Conservation (phyloP, 441 rosid species). For the Populus tomentosa region DNA sequence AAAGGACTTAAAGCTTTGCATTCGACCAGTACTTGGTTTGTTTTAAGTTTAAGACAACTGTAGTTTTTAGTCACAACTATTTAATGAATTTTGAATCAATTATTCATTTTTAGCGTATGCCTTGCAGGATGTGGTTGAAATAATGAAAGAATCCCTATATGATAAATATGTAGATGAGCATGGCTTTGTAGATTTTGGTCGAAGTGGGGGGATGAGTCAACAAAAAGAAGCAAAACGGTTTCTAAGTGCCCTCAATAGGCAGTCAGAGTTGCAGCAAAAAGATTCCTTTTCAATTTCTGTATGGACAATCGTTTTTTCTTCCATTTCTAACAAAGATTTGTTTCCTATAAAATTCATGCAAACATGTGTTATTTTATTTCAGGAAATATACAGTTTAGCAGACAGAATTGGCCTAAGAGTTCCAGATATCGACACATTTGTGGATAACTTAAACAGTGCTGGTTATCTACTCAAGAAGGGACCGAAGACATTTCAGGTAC, state of each 20-base stretch:
- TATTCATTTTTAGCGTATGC: background rate
- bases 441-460: conserved; percentile 83
- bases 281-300: conserved; percentile 89
- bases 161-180: conserved; percentile 94
- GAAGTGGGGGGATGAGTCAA: conserved; percentile 99
- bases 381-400: conserved; percentile 97
- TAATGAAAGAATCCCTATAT: conserved; percentile 92
- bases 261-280: conserved; percentile 86
- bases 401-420: conserved; percentile 90
- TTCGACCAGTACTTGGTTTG: background rate
- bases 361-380: conserved; percentile 19
- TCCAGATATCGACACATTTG: conserved; percentile 87
- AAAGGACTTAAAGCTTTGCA: background rate
- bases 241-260: conserved; percentile 87
- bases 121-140: conserved; percentile 92
- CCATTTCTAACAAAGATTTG: conserved; percentile 11
- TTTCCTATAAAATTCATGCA: conserved; percentile 3
- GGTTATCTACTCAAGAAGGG: conserved; percentile 94
- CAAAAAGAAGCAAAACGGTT: conserved; percentile 97
- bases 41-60: background rate
- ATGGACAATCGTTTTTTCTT: conserved; percentile 24
- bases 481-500: conserved; percentile 92
- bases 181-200: conserved; percentile 88
- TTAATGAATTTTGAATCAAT: background rate
- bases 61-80: background rate